These are phyloP conservation scores for Saccharomyces hybrid DNA, from an alignment of 1,139 yeast genomes.

Conservation along the genomic window DNA sequence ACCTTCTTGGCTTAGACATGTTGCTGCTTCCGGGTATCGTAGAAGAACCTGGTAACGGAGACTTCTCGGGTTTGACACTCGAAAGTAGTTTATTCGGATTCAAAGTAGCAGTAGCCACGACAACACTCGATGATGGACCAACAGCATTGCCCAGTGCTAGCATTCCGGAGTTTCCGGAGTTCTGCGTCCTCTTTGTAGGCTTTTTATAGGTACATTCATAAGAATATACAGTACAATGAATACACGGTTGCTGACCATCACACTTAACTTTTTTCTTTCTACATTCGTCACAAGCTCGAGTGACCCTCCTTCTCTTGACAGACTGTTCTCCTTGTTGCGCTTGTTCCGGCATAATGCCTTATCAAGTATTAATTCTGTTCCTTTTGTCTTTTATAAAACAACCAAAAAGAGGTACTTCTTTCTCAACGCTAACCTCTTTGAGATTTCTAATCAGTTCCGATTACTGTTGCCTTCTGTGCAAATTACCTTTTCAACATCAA, in stretches of 20 bases:
- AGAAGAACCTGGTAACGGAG: neutral
- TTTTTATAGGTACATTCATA: slow-evolving; percentile 70
- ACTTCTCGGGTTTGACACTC: neutral
- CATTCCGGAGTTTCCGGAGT: neutral
- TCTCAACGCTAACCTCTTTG: neutral
- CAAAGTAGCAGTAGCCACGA: neutral
- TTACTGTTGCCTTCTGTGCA: neutral
- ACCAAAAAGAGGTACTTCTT: neutral
- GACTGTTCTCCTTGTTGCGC: slow-evolving; percentile 6
- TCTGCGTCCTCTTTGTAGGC: slow-evolving; percentile 54
- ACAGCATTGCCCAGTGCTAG: neutral
- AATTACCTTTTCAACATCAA: neutral
- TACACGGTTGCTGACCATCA: slow-evolving; percentile 89
- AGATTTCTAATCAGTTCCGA: neutral
- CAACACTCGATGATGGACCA: neutral
- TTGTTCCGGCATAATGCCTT: neutral
- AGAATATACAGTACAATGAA: slow-evolving; percentile 85
- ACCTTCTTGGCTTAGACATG: slow-evolving; percentile 3
- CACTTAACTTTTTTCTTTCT: slow-evolving; percentile 80
- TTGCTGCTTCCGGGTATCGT: neutral
- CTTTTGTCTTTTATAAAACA: neutral
- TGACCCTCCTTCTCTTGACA: slow-evolving; percentile 67
- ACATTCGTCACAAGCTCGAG: slow-evolving; percentile 90
- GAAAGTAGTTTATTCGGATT: neutral
- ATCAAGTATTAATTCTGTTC: neutral